These are phyloP conservation scores for Achaetomiella virescens DNA, from an alignment of 495 filamentous ascomycete species.

Conservation along the genomic window DNA sequence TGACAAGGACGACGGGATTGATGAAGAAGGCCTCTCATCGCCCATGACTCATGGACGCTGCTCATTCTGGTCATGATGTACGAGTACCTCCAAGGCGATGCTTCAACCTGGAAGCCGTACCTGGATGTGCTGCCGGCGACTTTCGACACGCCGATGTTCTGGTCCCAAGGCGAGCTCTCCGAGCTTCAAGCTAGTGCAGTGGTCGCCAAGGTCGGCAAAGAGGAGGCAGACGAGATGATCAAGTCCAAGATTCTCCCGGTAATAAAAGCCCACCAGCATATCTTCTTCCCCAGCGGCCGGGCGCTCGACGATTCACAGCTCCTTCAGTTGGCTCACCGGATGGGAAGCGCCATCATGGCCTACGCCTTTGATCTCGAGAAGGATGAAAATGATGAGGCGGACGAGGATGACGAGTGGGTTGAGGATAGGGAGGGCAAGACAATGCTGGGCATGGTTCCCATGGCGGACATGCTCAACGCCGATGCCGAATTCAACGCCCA, in stretches of 20 bases:
- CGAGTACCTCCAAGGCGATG: constrained; percentile 56
- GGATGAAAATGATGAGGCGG: constrained; percentile 46
- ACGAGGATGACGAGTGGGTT: constrained; percentile 55
- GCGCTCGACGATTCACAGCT: constrained; percentile 44
- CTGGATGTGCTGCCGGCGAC: constrained; percentile 68
- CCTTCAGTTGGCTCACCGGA: constrained; percentile 59
- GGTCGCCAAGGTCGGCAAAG: constrained; percentile 68
- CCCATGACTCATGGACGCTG: constrained; percentile 40
- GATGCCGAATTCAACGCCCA: constrained; percentile 78
- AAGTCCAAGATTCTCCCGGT: constrained; percentile 56
- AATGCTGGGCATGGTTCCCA: constrained; percentile 79
- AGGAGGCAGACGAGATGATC: constrained; percentile 65
- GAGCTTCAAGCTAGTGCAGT: constrained; percentile 75
- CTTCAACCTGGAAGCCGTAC: constrained; percentile 73
- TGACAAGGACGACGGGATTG: constrained; percentile 20
- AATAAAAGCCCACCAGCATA: constrained; percentile 30
- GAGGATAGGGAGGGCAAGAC: constrained; percentile 59
- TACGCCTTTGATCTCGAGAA: constrained; percentile 83
- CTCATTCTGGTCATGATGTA: constrained; percentile 78
- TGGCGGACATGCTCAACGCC: constrained; percentile 90
- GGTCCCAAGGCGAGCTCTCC: constrained; percentile 62
- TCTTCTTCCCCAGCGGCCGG: constrained; percentile 46
- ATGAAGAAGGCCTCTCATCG: constrained; percentile 18
- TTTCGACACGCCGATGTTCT: constrained; percentile 91
- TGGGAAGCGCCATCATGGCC: constrained; percentile 87